These are phyloP conservation scores for Talaromyces stipitatus DNA, from an alignment of 495 filamentous ascomycete genomes.

Conservation along the genomic window DNA sequence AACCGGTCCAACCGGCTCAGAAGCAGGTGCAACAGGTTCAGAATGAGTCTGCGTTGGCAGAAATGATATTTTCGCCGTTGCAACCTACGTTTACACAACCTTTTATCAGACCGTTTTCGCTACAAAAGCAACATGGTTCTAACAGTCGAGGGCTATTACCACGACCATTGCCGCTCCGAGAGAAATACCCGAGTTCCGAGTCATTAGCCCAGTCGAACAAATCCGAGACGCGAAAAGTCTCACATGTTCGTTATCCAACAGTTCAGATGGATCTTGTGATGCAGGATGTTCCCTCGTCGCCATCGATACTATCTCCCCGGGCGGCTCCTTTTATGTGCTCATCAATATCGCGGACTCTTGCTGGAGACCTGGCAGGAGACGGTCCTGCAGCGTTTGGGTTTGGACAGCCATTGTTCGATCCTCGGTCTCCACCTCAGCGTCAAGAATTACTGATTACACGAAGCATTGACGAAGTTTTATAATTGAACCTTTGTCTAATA, in stretches of 20 bases:
- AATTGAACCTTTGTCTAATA: constrained; percentile 11
- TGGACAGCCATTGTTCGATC: constrained; percentile 28
- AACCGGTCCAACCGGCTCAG: neutral
- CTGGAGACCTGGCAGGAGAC: constrained; percentile 27
- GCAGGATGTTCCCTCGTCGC: constrained; percentile 27
- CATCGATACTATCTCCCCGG: constrained; percentile 41
- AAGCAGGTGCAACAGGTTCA: neutral
- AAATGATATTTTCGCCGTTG: constrained; percentile 8
- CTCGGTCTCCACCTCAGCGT: constrained; percentile 39
- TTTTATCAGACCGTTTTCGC: neutral
- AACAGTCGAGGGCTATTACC: constrained; percentile 35
- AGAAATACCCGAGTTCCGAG: constrained; percentile 29
- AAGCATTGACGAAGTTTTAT: constrained; percentile 47
- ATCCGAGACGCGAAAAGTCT: constrained; percentile 12
- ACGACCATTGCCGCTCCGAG: constrained; percentile 34
- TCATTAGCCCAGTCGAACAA: constrained; percentile 3
- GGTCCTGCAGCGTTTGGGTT: constrained; percentile 15
- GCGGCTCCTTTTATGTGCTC: constrained; percentile 40
- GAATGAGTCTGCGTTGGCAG: neutral
- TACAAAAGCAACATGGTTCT: neutral
- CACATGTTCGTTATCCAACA: constrained; percentile 9
- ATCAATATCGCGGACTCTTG: constrained; percentile 23
- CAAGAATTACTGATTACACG: constrained; percentile 43
- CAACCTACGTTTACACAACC: constrained; percentile 7
- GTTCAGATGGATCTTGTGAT: constrained; percentile 29